phyloP scores from a whole-genome alignment of 306 rosid genomes.

The Psophocarpus tetragonolobus region DNA sequence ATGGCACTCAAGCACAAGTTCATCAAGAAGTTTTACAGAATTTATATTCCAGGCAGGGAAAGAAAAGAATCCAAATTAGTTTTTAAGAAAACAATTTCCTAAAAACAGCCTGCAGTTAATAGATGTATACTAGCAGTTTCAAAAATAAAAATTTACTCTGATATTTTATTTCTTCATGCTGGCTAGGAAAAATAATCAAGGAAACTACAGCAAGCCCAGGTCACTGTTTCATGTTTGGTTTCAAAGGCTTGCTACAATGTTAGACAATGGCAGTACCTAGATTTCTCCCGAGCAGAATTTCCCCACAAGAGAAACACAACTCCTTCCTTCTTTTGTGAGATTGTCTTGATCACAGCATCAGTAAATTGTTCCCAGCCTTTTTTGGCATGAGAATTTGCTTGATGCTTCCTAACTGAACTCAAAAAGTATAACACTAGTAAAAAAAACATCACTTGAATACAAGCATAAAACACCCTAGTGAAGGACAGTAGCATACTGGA shows the following conservation, averaged over 20 bases:
- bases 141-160: background rate
- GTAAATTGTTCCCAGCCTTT: slow-evolving; percentile 98
- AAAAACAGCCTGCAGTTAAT: slow-evolving; percentile 6
- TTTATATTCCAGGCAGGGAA: slow-evolving; percentile 7
- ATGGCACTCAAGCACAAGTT: slow-evolving; percentile 24
- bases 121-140: background rate
- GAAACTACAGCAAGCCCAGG: slow-evolving; percentile 1
- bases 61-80: background rate
- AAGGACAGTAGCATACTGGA: background rate
- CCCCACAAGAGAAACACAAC: slow-evolving; percentile 95
- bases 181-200: slow-evolving; percentile 1
- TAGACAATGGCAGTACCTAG: slow-evolving; percentile 48
- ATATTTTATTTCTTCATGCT: background rate
- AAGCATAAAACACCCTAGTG: slow-evolving; percentile 8
- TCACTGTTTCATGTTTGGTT: slow-evolving; percentile 6
- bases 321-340: slow-evolving; percentile 83
- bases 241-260: background rate
- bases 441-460: background rate
- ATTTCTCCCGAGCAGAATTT: slow-evolving; percentile 84
- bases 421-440: slow-evolving; percentile 19
- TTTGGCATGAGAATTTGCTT: slow-evolving; percentile 92
- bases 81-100: slow-evolving; percentile 26
- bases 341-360: slow-evolving; percentile 77
- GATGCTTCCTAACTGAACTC: slow-evolving; percentile 76
- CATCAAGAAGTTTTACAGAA: slow-evolving; percentile 18